Evolutionary conservation across 371 early-diverging fungal genomes (phyloP), one percentile per base, ranked within the genome.

Genomic region (Mortierella sp.): DNA sequence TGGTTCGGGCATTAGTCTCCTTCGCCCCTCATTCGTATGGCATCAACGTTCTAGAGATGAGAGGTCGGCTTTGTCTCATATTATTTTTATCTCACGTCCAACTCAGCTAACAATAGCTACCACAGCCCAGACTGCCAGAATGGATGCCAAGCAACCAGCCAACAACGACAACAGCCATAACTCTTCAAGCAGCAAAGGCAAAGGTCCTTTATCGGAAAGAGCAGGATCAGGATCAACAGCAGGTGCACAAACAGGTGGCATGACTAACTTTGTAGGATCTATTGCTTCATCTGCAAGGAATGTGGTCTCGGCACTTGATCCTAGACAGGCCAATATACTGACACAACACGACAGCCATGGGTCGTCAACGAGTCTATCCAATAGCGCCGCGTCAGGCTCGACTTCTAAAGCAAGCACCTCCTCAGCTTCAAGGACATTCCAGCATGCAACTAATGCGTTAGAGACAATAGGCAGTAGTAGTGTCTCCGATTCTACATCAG

Each of bases 271-370:
- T 15, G 9, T 74, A n/a, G 62, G 57, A 13, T 59, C 69, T 2
- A 63, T 74, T 15, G 61, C 58, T 5, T 36, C 64, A 21, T 71
- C 75, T 7, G 75, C 75, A 28, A 70, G 62, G 58, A 74, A 48
- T 50, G 45, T 67, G 1, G 71, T 70, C 7, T 53, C 80, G 19
- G 72, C 80, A 11, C 33, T 80, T 10, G 80, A 80, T 48, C 80
- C 80, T 24, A 62, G 71, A 40, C 80, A 65, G 38, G 36, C 72
- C 0, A 62, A 66, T 45, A 21, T 47, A 11, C 10, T 76, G n/a
- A 48, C 53, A 8, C 70, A 68, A 41, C 73, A 78, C 36, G 53
- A 65, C 22, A 63, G 66, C 48, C 32, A 58, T 50, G 74, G 70
- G 3, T 58, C 62, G 2, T 15, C 61, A 0, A 62, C 67, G 19